Conservation (phyloP, 2,329 filamentous ascomycete genomes). For the Botrytis medusae region DNA sequence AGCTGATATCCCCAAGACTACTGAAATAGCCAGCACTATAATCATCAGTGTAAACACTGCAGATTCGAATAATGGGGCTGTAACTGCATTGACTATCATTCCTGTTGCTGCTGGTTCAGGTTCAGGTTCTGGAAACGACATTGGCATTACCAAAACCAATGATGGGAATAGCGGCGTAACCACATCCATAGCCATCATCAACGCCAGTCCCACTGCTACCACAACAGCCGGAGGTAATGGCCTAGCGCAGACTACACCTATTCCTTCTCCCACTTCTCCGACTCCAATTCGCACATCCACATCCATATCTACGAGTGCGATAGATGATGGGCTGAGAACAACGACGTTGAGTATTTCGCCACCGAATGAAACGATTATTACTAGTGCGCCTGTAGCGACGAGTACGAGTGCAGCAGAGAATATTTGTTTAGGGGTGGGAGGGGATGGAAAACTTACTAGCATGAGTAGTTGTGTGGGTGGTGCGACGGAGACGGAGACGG, state of each 20-base stretch:
- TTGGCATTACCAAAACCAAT: neutral
- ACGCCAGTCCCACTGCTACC: neutral
- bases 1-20: neutral
- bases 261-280: too few species aligned
- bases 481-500: neutral
- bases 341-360: neutral
- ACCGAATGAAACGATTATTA: neutral
- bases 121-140: neutral
- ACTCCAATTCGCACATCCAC: neutral
- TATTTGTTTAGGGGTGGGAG: neutral
- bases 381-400: neutral
- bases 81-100: neutral
- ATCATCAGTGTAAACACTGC: neutral
- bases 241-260: neutral
- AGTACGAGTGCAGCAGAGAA: neutral
- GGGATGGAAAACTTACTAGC: neutral
- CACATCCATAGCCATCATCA: neutral
- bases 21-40: neutral
- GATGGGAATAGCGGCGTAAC: neutral
- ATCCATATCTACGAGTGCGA: neutral
- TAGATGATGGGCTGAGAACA: neutral
- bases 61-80: neutral
- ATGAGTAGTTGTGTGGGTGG: slow-evolving; percentile 6
- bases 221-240: neutral
- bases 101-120: neutral